Evolutionary conservation across 129 eudicot species (phyloP), one percentile per base, ranked within the genome.

Genomic region (Glebionis coronaria): DNA sequence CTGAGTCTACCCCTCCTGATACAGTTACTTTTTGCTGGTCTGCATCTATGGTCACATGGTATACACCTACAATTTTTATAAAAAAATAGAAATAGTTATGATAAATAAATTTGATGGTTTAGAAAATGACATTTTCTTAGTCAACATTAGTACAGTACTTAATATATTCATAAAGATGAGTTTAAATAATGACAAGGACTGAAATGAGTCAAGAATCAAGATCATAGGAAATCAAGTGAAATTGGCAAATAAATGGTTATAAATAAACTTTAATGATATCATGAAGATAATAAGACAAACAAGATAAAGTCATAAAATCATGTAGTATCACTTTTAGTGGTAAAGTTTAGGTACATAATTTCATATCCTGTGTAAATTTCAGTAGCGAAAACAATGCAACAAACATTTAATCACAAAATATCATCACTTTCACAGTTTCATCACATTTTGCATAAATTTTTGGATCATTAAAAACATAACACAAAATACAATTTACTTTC

Each of bases 1-100:
- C 81, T 21, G 88, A 66, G 64, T 87, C 97, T 19, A 85, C 82
- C 54, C 69, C 80, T 60, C 97, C 97, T 46, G 83, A 78, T 56
- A 91, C 90, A 27, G 79, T 83, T 10, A 85, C 95, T 61, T 65
- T 80, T 69, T 85, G 90, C 19, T 88, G 86, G n/a, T 88, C 96
- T 46, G 79, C 73, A 71, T 91, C 90, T 73, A 91, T 83, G 67
- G 68, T 68, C 70, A 91, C 88, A 50, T 81, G 72, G 63, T 81
- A 85, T 31, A 91, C 97, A 19, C 97, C 97, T 87, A 68, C 19
- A 40, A 11, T 27, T 35, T 65, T 64, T 21, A 9, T 4, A 9
- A 12, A 73, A 15, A 20, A 51, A 20, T 1, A 40, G 0, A 58
- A 19, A 0, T 21, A 38, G 13, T 5, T 4, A 8, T 31, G 40